Percentiles rank a stretch among this genome's conserved stretches.
Evolutionary conservation across 495 filamentous ascomycete genomes (phyloP).

Genomic region (Neurospora terricola): DNA sequence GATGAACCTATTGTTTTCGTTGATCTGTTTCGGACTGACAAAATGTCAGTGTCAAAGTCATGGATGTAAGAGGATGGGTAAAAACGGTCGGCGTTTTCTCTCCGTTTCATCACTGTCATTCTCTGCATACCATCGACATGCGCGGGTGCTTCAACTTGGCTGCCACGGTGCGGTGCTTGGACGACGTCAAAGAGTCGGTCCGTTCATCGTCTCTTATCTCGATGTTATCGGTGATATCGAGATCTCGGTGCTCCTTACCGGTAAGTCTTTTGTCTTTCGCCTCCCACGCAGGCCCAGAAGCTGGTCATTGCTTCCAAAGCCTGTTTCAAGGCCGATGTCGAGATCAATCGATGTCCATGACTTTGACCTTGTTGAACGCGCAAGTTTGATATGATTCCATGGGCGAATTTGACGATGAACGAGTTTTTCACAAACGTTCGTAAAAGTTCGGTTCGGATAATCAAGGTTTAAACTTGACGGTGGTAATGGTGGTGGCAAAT

Average conservation of each 20-base stretch:
- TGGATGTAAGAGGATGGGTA: background rate
- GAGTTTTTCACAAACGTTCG: background rate
- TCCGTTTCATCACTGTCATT: background rate
- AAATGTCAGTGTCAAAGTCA: too few relatives aligned
- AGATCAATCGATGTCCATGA: background rate
- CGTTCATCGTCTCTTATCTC: background rate
- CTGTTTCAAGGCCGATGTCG: background rate
- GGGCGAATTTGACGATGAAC: background rate
- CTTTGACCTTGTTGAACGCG: background rate
- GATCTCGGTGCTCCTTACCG: background rate
- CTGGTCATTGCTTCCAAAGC: background rate
- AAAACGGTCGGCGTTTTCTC: background rate
- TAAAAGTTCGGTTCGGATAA: background rate
- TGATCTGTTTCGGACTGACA: too few relatives aligned
- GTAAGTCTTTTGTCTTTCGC: background rate
- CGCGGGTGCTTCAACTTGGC: too few relatives aligned
- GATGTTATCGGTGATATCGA: background rate
- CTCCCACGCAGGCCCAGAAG: background rate
- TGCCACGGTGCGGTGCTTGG: background rate
- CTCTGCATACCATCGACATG: background rate
- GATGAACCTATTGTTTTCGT: background rate
- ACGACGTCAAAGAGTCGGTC: background rate
- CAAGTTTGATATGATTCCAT: background rate
- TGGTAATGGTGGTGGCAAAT: background rate
- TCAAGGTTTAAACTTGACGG: background rate